phyloP scores from a whole-genome alignment of 495 filamentous ascomycete species.

The Lentithecium fluviatile region DNA sequence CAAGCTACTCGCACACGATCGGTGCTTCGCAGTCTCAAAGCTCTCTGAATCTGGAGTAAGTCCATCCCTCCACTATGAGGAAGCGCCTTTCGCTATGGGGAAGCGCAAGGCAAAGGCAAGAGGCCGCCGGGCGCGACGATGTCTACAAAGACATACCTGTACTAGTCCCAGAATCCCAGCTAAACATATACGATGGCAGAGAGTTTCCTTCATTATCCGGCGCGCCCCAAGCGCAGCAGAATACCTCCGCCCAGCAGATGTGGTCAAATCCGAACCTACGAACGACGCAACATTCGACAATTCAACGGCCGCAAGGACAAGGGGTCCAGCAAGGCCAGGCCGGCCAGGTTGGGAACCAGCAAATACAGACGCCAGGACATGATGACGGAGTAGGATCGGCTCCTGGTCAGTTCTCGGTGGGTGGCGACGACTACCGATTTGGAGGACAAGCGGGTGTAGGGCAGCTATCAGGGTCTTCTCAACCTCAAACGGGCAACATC shows the following conservation, averaged over 20 bases:
- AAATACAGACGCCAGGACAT: slow-evolving; percentile 51
- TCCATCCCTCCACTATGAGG: too few relatives aligned
- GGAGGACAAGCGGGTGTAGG: slow-evolving; percentile 61
- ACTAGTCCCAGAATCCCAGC: background rate
- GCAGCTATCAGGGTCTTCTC: slow-evolving; percentile 54
- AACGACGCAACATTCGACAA: slow-evolving; percentile 58
- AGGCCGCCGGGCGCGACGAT: background rate
- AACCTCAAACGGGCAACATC: slow-evolving; percentile 66
- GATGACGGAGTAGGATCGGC: slow-evolving; percentile 54
- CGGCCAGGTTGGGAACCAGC: slow-evolving; percentile 41
- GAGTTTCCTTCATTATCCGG: slow-evolving; percentile 84
- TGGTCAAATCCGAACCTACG: slow-evolving; percentile 66
- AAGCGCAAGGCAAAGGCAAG: slow-evolving; percentile 10
- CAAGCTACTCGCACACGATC: slow-evolving; percentile 81
- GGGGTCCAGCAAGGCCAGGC: slow-evolving; percentile 15
- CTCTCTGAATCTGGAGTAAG: slow-evolving; percentile 79
- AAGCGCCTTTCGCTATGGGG: slow-evolving; percentile 11
- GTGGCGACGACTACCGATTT: slow-evolving; percentile 58
- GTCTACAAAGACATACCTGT: too few relatives aligned
- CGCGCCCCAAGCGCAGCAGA: slow-evolving; percentile 64
- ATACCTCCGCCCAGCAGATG: slow-evolving; percentile 55
- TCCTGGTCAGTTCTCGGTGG: slow-evolving; percentile 54
- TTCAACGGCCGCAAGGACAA: slow-evolving; percentile 60
- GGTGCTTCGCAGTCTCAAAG: slow-evolving; percentile 72
- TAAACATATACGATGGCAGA: slow-evolving; percentile 46